phyloP scores from a whole-genome alignment of 2,329 filamentous ascomycete genomes.

The Curvularia sp. region DNA sequence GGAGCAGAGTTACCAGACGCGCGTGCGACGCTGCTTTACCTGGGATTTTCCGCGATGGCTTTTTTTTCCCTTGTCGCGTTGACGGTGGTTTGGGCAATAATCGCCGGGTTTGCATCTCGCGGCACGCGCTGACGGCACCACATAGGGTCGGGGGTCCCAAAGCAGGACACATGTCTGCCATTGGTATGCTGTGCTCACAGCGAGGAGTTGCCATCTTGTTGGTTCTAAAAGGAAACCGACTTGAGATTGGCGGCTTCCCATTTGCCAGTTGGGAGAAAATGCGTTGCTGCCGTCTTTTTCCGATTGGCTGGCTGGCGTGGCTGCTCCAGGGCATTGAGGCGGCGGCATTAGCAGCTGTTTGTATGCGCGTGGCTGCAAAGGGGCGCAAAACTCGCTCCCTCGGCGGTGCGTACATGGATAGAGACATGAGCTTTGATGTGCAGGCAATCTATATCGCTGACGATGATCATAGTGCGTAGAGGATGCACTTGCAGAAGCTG shows the following conservation, averaged over 20 bases:
- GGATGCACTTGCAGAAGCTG: slow-evolving; percentile 6
- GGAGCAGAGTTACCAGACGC: neutral
- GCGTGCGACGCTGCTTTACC: neutral
- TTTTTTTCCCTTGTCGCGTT: neutral
- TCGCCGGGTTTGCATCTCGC: neutral
- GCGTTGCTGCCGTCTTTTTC: slow-evolving; percentile 8
- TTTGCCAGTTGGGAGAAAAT: neutral
- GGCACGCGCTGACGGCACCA: neutral
- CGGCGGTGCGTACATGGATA: neutral
- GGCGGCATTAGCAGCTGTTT: neutral
- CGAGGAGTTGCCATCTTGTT: neutral
- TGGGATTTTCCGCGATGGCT: neutral
- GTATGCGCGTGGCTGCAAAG: neutral
- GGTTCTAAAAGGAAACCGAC: neutral
- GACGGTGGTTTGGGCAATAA: neutral
- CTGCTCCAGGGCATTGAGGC: neutral
- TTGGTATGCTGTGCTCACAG: neutral
- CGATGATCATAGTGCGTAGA: slow-evolving; percentile 6
- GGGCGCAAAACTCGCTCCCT: neutral
- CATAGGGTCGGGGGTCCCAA: neutral
- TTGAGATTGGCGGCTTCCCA: neutral
- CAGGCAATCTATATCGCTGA: slow-evolving; percentile 11
- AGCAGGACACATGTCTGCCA: neutral
- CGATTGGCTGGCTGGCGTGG: slow-evolving; percentile 8
- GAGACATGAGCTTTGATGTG: slow-evolving; percentile 1